Evolutionary conservation across 768 basidiomycete species (phyloP).

Genomic region (Russula virescens): DNA sequence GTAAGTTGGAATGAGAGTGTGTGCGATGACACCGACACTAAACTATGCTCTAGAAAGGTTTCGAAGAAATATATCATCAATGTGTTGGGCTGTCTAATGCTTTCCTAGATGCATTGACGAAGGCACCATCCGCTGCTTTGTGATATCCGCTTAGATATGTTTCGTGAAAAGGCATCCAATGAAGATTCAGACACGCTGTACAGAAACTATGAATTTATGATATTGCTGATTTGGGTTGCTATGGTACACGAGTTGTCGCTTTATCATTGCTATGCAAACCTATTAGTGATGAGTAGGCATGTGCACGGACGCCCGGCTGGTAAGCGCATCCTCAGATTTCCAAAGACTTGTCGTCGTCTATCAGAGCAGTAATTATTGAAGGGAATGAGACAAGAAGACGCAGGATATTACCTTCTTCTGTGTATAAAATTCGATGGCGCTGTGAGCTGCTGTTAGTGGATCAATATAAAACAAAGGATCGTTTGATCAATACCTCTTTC

Average conservation of each 20-base stretch:
- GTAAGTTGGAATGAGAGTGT: slow-evolving; percentile 35
- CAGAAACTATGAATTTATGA: not conserved
- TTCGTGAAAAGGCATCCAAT: not conserved
- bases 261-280: not conserved
- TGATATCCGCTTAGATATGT: not conserved
- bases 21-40: not conserved
- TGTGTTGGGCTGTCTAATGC: slow-evolving; percentile 70
- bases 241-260: not conserved
- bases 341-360: slow-evolving; percentile 92
- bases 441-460: slow-evolving; percentile 27
- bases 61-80: slow-evolving; percentile 74
- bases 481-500: slow-evolving; percentile 53
- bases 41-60: slow-evolving; percentile 46
- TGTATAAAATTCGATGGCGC: slow-evolving; percentile 94
- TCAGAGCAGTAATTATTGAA: slow-evolving; percentile 1
- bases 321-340: slow-evolving; percentile 80
- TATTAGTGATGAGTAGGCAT: slow-evolving; percentile 76
- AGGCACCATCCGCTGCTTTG: slow-evolving; percentile 24
- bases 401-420: slow-evolving; percentile 69
- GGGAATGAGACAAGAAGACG: not conserved
- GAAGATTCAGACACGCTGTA: not conserved
- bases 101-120: slow-evolving; percentile 62
- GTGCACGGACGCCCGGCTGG: slow-evolving; percentile 71
- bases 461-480: slow-evolving; percentile 5
- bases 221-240: not conserved